These are phyloP conservation scores for Aspergillus pseudoterreus DNA, from an alignment of 2,329 filamentous ascomycete genomes.

Conservation along the genomic window DNA sequence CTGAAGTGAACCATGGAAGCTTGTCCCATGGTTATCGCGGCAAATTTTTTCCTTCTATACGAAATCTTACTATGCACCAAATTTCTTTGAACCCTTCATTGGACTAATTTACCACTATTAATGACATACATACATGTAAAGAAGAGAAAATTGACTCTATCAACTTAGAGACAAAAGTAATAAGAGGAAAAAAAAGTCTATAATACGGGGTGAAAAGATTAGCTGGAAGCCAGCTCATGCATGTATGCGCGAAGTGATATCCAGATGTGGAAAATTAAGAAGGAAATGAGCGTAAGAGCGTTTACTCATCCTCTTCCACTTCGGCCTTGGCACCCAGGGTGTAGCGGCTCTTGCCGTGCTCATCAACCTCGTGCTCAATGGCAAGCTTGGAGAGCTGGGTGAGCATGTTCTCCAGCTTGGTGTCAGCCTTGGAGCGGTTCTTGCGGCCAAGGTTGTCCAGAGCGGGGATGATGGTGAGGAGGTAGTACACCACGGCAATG, in stretches of 20 bases:
- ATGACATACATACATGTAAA: constrained; percentile 41
- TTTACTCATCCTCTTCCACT: constrained; percentile 45
- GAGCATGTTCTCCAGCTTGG: constrained; percentile 53
- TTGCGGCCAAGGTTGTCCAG: constrained; percentile 52
- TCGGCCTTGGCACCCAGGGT: constrained; percentile 40
- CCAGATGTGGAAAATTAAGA: constrained; percentile 26
- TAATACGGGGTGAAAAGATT: constrained; percentile 31
- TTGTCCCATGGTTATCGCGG: not conserved
- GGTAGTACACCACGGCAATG: constrained; percentile 51
- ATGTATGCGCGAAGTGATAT: constrained; percentile 32
- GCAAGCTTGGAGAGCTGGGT: constrained; percentile 51
- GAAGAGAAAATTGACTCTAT: constrained; percentile 35
- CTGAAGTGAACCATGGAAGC: not conserved
- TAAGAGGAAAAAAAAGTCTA: constrained; percentile 36
- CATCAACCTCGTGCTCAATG: constrained; percentile 48
- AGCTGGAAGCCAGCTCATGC: constrained; percentile 25
- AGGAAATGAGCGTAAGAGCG: constrained; percentile 19
- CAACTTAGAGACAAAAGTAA: constrained; percentile 24
- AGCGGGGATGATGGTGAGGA: constrained; percentile 43
- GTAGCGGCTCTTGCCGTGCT: constrained; percentile 44
- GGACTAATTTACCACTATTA: constrained; percentile 36
- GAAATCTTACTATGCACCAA: not conserved
- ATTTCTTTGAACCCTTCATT: constrained; percentile 31
- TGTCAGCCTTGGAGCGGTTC: constrained; percentile 50
- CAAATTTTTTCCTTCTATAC: constrained; percentile 5